A percentile compares a stretch with the other conserved stretches of the same genome.
These are phyloP conservation scores for Coffea canephora DNA, from an alignment of 257 asterid species.

Conservation along the genomic window DNA sequence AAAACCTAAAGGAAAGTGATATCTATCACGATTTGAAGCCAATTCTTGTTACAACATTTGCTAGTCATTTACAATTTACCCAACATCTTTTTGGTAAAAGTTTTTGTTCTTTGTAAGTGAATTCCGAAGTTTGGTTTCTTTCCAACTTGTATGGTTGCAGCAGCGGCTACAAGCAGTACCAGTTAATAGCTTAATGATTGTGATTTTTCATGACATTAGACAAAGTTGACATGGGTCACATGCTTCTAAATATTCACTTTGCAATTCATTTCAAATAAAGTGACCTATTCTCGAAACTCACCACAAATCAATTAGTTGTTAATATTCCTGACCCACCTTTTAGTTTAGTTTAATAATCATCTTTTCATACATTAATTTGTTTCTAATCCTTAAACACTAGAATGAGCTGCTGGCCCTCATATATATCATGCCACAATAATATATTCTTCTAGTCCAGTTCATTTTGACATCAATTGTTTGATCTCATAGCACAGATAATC, in stretches of 20 bases:
- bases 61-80: too few relatives aligned
- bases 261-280: conserved; percentile 1
- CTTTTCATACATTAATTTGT: not conserved
- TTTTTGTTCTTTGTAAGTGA: too few relatives aligned
- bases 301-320: not conserved
- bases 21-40: too few relatives aligned
- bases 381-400: not conserved
- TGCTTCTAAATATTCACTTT: conserved; percentile 20
- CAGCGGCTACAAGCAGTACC: not conserved
- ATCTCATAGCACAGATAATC: not conserved
- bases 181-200: not conserved
- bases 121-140: not conserved
- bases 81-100: too few relatives aligned
- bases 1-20: too few relatives aligned
- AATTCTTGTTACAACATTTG: too few relatives aligned
- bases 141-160: not conserved
- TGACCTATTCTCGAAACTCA: conserved; percentile 1
- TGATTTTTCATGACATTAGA: not conserved
- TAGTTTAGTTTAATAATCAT: not conserved
- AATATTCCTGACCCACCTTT: not conserved
- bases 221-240: not conserved
- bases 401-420: conserved; percentile 7
- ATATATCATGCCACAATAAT: conserved; percentile 7
- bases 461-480: not conserved
- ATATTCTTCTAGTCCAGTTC: not conserved